Conservation (phyloP, 768 basidiomycete species). For the Naganishia randhawae region DNA sequence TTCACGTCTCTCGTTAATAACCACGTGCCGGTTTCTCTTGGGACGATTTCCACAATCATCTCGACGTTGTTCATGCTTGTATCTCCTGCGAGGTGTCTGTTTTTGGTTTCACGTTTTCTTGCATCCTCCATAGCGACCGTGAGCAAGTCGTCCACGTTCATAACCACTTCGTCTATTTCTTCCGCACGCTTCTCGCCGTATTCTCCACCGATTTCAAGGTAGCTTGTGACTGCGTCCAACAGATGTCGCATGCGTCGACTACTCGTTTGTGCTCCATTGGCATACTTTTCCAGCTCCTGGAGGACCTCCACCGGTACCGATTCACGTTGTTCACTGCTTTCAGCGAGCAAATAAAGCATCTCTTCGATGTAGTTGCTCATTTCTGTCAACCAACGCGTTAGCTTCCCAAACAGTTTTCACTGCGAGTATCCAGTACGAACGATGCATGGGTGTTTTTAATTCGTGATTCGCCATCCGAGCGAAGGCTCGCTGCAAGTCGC, state of each 20-base stretch:
- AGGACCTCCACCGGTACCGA: constrained; percentile 5
- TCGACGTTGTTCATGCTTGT: constrained; percentile 40
- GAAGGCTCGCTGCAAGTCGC: constrained; percentile 42
- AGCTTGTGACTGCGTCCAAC: constrained; percentile 42
- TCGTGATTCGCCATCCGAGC: constrained; percentile 47
- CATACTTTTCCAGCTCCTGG: constrained; percentile 19
- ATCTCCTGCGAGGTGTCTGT: constrained; percentile 34
- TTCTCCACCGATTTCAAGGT: constrained; percentile 42
- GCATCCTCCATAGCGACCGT: constrained; percentile 36
- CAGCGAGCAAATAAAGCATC: constrained; percentile 8
- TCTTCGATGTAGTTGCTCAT: constrained; percentile 23
- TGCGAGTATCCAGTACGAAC: neutral
- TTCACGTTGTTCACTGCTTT: constrained; percentile 8
- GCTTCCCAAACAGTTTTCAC: neutral
- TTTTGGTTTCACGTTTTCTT: constrained; percentile 36
- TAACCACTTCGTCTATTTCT: constrained; percentile 14
- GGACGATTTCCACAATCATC: constrained; percentile 44
- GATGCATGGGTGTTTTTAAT: constrained; percentile 47
- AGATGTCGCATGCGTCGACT: constrained; percentile 15
- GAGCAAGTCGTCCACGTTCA: constrained; percentile 36
- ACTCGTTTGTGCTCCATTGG: constrained; percentile 4
- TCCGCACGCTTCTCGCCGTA: constrained; percentile 22
- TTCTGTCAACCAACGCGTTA: neutral
- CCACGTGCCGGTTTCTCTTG: constrained; percentile 42
- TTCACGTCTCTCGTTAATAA: constrained; percentile 37